These are phyloP conservation scores for Sphagnum magellanicum DNA, from an alignment of 228 moss, liverwort and hornwort genomes.

Conservation along the genomic window DNA sequence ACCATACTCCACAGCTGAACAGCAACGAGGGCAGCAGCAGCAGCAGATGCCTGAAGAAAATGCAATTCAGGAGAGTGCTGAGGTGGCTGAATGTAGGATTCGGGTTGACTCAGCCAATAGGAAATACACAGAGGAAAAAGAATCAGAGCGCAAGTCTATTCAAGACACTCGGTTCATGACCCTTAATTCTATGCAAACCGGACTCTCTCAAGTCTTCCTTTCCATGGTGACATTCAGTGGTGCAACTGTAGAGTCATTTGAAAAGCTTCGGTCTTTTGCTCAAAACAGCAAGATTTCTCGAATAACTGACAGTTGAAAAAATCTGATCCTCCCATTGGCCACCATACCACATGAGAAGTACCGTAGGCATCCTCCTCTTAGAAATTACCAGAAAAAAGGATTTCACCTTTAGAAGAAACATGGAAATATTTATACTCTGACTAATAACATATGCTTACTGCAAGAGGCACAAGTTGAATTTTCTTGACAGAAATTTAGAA, in stretches of 20 bases:
- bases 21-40: slow-evolving; percentile 1
- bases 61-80: slow-evolving; percentile 20
- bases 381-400: too few relatives aligned
- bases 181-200: slow-evolving; percentile 49
- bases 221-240: slow-evolving; percentile 35
- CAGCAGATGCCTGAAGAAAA: not conserved
- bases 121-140: slow-evolving; percentile 26
- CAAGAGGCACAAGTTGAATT: too few relatives aligned
- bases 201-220: slow-evolving; percentile 53
- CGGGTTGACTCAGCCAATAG: slow-evolving; percentile 33
- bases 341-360: too few relatives aligned
- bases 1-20: slow-evolving; percentile 8
- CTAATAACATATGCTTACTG: too few relatives aligned
- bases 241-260: slow-evolving; percentile 25
- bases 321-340: too few relatives aligned
- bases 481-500: too few relatives aligned
- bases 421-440: too few relatives aligned
- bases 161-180: slow-evolving; percentile 40
- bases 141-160: slow-evolving; percentile 40
- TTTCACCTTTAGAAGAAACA: too few relatives aligned
- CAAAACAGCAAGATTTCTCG: slow-evolving; percentile 20
- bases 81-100: slow-evolving; percentile 31
- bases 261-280: slow-evolving; percentile 23
- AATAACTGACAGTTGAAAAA: not conserved
- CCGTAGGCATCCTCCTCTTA: too few relatives aligned